Evolutionary conservation across 2,329 filamentous ascomycete genomes (phyloP).

Genomic region (Calonectria multiphialidica): DNA sequence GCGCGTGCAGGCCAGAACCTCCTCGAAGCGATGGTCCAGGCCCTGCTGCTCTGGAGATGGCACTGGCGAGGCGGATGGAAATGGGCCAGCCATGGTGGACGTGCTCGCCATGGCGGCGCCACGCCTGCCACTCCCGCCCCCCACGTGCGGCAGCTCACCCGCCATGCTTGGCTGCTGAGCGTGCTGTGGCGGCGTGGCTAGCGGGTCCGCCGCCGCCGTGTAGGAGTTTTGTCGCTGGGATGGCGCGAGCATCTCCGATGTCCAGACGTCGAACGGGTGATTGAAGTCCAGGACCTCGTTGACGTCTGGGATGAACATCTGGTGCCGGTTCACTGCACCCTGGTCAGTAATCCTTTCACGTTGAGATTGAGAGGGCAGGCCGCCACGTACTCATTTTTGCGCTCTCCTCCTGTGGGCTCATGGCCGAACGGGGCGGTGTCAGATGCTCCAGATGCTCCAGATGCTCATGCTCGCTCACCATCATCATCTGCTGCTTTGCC

Average conservation of each 20-base stretch:
- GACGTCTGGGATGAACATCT: constrained; percentile 5
- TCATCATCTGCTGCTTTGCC: not conserved
- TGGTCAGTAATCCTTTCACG: not conserved
- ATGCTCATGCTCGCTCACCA: too few relatives aligned
- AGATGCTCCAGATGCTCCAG: too few relatives aligned
- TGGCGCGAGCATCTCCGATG: constrained; percentile 7
- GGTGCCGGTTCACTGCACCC: not conserved
- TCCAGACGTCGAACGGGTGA: constrained; percentile 11
- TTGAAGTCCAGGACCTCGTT: constrained; percentile 13
- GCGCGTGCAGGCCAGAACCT: constrained; percentile 3
- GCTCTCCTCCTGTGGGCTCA: not conserved
- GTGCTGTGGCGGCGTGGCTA: constrained; percentile 1
- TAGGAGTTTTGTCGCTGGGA: constrained; percentile 1
- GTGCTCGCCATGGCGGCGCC: not conserved
- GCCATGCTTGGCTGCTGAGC: not conserved
- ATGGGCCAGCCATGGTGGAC: not conserved
- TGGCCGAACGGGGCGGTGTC: not conserved
- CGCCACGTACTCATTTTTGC: constrained; percentile 10
- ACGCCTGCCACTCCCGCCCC: not conserved
- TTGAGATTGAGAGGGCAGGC: too few relatives aligned
- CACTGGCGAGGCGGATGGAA: not conserved
- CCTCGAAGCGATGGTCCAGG: constrained; percentile 10
- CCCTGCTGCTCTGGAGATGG: not conserved
- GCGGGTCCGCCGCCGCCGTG: not conserved
- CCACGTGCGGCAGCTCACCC: not conserved